Evolutionary conservation across 2,329 filamentous ascomycete genomes (phyloP), one percentile per base, ranked within the genome.

Genomic region (Monascus ruber): DNA sequence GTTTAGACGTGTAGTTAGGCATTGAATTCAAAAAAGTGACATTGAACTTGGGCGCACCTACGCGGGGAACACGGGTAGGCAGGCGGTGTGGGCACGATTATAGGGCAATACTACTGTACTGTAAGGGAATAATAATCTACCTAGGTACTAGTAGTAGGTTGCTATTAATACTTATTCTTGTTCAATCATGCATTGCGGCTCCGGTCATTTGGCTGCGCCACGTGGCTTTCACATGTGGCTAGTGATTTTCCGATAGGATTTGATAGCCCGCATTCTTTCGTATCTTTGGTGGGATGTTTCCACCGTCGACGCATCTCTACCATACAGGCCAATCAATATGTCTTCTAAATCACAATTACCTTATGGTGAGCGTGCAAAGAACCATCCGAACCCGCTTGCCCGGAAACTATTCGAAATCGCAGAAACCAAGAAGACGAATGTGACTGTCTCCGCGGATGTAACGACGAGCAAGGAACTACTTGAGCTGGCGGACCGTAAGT

Each of bases 391-490:
- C 47, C 56, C 59, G 1, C 56, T 71, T 29, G 65, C 62, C 7
- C 59, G 54, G 40, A 59, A 55, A 39, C 57, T 71, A 10, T 70
- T 70, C 43, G 47, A 62, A 28, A 60, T 69, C 26, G 68, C 68
- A 4, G 62, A 67, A 40, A 53, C 54, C 39, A 71, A 71, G 49
- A 59, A 67, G 46, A 65, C 66, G 37, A 71, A 70, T 45, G 57
- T 71, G 28, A 66, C 66, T 4, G 60, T 71, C 33, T 71, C 68
- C 1, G 68, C 68, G 17, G 68, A 71, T 45, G 57, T 71, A 36
- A 69, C 66, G 4, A 68, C 64, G 6, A 65, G 67, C 24, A 56
- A 62, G 37, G 64, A 66, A 36, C 59, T 71, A 6, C 55, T 71
- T 5, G 59, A 64, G 17, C 58, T 71, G 4, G 66, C 68, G 44